Evolutionary conservation across 2,329 filamentous ascomycete species (phyloP), one percentile per base, ranked within the genome.

Genomic region (Colletotrichum sp.): DNA sequence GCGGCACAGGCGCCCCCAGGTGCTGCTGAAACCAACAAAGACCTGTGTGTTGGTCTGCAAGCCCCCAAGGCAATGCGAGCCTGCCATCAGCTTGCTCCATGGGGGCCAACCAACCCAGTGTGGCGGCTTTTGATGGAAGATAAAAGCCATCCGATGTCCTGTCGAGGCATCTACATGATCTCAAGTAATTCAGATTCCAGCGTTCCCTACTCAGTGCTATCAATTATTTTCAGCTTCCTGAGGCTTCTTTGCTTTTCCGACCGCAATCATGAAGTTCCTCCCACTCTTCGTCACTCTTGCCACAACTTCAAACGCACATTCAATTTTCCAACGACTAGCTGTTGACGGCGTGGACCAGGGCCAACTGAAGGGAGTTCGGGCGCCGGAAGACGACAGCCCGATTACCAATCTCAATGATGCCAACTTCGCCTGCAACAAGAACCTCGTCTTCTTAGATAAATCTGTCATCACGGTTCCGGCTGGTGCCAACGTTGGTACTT

Each of bases 391-490:
- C 32, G 43, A 34, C 2, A 32, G 52, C 6, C 72, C 88, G 2
- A 85, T 90, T 70, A 83, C 84, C 70, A 85, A 87, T 48, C 86
- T 89, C 38, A 85, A 85, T 73, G 85, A 86, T 74, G 81, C 77
- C 16, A 83, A 84, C 65, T 84, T 90, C 18, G 85, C 87, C 60
- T 90, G 88, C 81, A 88, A 88, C 79, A 84, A 83, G 21, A 83
- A 84, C 65, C 78, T 84, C 72, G 82, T 78, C 77, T 79, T 77
- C 71, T 79, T 79, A 26, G 84, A 82, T 26, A 84, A 81, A 24
- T 80, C 78, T 26, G 82, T 90, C 57, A 85, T 90, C 63, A 79
- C 82, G 32, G 83, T 89, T 55, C 87, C 87, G 38, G 86, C 87
- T 9, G 88, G 88, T 48, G 87, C 87, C 67, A 85, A 84, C 70